phyloP scores from a whole-genome alignment of 345 rosid species.

The Arabidopsis thaliana region DNA sequence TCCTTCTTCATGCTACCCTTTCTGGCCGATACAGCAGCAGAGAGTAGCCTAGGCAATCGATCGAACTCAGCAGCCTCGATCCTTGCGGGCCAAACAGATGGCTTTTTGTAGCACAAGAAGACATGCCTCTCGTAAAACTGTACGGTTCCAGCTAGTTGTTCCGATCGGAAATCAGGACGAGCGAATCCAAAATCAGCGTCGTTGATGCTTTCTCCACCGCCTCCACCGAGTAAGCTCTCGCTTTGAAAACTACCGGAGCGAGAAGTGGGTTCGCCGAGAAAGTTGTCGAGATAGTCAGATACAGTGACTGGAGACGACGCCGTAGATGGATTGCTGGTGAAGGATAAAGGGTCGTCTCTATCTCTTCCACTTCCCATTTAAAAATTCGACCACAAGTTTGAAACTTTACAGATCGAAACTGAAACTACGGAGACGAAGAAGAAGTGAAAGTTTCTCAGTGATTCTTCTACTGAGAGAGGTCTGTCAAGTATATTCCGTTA shows the following conservation, averaged over 20 bases:
- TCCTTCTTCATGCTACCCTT: conserved; percentile 71
- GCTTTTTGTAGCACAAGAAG: conserved; percentile 92
- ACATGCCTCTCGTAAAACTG: conserved; percentile 87
- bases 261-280: conserved; percentile 58
- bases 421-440: not conserved
- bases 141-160: conserved; percentile 76
- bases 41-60: conserved; percentile 93
- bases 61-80: conserved; percentile 99
- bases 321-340: conserved; percentile 59
- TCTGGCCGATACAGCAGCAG: conserved; percentile 75
- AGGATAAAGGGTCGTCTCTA: conserved; percentile 62
- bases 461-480: conserved; percentile 6
- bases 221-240: conserved; percentile 64
- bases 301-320: conserved; percentile 73
- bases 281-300: conserved; percentile 69
- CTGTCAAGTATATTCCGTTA: conserved; percentile 10
- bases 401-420: conserved; percentile 41
- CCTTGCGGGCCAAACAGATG: conserved; percentile 92
- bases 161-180: conserved; percentile 74
- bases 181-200: conserved; percentile 82
- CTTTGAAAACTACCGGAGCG: conserved; percentile 81
- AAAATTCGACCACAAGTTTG: not conserved
- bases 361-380: conserved; percentile 68
- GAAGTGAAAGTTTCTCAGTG: conserved; percentile 3
- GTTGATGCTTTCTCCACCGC: conserved; percentile 45